These are phyloP conservation scores for Drosera capensis DNA, from an alignment of 148 eudicot species.

Conservation along the genomic window DNA sequence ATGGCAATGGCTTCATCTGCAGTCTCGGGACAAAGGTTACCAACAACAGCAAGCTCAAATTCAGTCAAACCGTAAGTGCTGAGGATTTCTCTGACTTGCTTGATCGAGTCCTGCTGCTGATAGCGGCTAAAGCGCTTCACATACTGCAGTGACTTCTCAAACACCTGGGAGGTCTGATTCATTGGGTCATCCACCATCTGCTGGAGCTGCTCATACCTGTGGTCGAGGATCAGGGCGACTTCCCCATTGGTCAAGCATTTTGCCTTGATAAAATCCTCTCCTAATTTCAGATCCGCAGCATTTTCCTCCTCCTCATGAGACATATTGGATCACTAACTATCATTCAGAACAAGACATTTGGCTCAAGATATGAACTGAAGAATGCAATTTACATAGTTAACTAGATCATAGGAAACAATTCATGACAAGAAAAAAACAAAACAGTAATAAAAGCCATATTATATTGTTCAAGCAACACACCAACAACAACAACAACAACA, in stretches of 20 bases:
- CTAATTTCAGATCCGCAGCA: conserved; percentile 5
- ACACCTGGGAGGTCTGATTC: conserved; percentile 79
- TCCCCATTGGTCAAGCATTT: conserved; percentile 93
- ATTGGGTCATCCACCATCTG: conserved; percentile 67
- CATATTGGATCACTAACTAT: neutral
- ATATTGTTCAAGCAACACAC: no score
- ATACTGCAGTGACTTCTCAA: conserved; percentile 84
- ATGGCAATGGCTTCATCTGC: conserved; percentile 88
- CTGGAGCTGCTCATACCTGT: conserved; percentile 71
- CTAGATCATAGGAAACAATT: no score
- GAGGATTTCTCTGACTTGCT: conserved; percentile 85
- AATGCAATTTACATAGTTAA: no score
- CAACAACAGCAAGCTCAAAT: conserved; percentile 87
- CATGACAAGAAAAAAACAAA: no score
- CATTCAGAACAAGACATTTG: no score
- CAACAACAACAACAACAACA: no score
- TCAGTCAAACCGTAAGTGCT: conserved; percentile 79
- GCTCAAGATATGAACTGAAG: no score
- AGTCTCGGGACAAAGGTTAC: conserved; percentile 93
- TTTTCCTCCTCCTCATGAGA: neutral
- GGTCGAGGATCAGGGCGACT: conserved; percentile 74
- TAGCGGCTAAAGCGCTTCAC: conserved; percentile 90
- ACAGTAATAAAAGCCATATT: no score
- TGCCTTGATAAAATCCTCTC: conserved; percentile 70
- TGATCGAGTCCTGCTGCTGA: conserved; percentile 78